Conservation (phyloP, 768 basidiomycete species). For the Leccinum fibrillosum region DNA sequence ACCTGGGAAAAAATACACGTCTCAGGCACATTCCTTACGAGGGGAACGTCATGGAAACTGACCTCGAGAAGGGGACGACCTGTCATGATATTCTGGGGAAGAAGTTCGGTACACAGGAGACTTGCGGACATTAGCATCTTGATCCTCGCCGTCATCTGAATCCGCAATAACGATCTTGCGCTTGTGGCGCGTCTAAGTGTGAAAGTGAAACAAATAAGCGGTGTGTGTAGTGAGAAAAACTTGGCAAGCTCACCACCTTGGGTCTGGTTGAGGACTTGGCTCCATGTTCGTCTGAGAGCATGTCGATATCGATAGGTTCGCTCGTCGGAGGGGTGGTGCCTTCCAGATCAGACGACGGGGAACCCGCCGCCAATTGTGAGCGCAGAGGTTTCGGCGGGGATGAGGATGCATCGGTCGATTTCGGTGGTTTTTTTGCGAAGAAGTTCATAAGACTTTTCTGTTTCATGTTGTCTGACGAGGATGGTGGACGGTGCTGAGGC, state of each 20-base stretch:
- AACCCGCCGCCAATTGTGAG: conserved; percentile 40
- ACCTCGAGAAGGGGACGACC: conserved; percentile 30
- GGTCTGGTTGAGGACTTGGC: conserved; percentile 37
- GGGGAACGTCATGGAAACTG: neutral
- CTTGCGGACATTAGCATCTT: conserved; percentile 1
- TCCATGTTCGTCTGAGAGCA: conserved; percentile 47
- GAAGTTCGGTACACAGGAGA: conserved; percentile 23
- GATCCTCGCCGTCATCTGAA: conserved; percentile 61
- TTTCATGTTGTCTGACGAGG: conserved; percentile 43
- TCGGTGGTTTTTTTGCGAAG: conserved; percentile 42
- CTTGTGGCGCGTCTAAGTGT: conserved; percentile 43
- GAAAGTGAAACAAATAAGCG: neutral
- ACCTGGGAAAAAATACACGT: conserved; percentile 29
- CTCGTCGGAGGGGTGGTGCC: conserved; percentile 68
- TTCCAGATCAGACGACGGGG: conserved; percentile 45
- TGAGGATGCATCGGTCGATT: conserved; percentile 29
- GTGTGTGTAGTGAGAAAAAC: neutral
- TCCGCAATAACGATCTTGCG: conserved; percentile 68
- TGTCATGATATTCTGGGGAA: conserved; percentile 26
- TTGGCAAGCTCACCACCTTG: conserved; percentile 32
- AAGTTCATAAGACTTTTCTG: conserved; percentile 76
- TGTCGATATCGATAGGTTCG: conserved; percentile 74
- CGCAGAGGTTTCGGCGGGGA: conserved; percentile 32
- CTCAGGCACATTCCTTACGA: conserved; percentile 5
- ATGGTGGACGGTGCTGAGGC: neutral